Conservation (phyloP, 2,329 filamentous ascomycete genomes). For the Penicillium sp. region DNA sequence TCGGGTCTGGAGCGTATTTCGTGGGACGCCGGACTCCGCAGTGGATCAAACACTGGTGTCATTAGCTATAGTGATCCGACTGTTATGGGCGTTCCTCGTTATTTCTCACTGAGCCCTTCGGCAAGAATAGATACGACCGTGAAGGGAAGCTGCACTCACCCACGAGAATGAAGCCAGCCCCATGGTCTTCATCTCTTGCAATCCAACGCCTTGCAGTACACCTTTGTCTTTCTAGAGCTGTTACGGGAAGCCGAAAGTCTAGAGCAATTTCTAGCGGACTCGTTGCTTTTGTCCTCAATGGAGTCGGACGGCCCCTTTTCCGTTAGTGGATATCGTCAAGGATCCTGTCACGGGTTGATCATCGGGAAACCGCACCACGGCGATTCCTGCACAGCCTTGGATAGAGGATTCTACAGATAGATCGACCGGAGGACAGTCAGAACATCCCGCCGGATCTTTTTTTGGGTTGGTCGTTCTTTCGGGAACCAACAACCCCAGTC, state of each 20-base stretch:
- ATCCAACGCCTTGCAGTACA: neutral
- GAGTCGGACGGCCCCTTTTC: neutral
- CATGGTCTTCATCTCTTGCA: neutral
- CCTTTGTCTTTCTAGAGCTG: constrained; percentile 9
- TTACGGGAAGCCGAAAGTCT: neutral
- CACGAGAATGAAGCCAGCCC: constrained; percentile 20
- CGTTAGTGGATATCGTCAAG: neutral
- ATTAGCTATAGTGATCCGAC: neutral
- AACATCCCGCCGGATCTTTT: neutral
- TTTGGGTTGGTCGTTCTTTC: constrained; percentile 8
- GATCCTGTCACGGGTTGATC: neutral
- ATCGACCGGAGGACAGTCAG: constrained; percentile 19
- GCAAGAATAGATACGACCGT: neutral
- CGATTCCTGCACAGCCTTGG: neutral
- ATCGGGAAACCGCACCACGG: constrained; percentile 10
- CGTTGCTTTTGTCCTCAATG: neutral
- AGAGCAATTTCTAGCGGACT: neutral
- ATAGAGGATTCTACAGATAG: neutral
- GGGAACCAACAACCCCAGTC: constrained; percentile 17
- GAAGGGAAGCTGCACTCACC: constrained; percentile 11
- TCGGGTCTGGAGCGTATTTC: constrained; percentile 20
- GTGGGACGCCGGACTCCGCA: constrained; percentile 18
- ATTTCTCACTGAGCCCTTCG: neutral
- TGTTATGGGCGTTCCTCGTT: neutral
- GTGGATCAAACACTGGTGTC: neutral